Conservation (phyloP, 2,329 filamentous ascomycete genomes). For the Cladosporium phlei region DNA sequence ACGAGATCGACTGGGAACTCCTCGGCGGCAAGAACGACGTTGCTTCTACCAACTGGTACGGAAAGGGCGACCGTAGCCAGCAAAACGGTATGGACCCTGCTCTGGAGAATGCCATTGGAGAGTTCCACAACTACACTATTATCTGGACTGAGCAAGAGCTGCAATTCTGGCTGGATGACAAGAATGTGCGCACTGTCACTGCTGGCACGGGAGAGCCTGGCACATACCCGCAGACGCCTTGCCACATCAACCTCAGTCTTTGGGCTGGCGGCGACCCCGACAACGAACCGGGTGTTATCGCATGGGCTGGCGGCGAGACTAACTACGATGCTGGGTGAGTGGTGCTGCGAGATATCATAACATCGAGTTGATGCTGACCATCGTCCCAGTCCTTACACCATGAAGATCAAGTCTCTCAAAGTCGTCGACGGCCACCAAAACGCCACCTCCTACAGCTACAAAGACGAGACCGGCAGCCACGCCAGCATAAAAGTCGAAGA, state of each 20-base stretch:
- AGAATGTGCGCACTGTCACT: constrained; percentile 60
- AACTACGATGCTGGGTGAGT: constrained; percentile 30
- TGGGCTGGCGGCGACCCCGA: constrained; percentile 89
- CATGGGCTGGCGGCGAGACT: constrained; percentile 35
- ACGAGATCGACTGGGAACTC: constrained; percentile 86
- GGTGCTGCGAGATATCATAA: neutral
- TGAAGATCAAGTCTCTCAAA: constrained; percentile 32
- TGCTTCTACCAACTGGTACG: constrained; percentile 71
- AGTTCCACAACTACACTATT: constrained; percentile 65
- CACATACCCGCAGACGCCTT: constrained; percentile 68
- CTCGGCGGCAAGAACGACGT: constrained; percentile 61
- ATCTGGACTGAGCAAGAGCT: constrained; percentile 65
- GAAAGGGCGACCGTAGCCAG: constrained; percentile 61
- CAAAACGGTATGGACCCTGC: constrained; percentile 60
- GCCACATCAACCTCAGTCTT: constrained; percentile 63
- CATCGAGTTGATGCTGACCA: neutral
- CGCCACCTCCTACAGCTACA: constrained; percentile 37
- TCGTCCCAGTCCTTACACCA: constrained; percentile 29
- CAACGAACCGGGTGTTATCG: constrained; percentile 31
- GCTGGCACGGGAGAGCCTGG: constrained; percentile 23
- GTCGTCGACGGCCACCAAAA: constrained; percentile 32
- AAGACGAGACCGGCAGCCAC: constrained; percentile 36
- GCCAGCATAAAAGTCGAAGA: constrained; percentile 45
- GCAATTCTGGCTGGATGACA: constrained; percentile 65
- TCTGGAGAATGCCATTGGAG: constrained; percentile 52